Evolutionary conservation across 2,329 filamentous ascomycete species (phyloP), one percentile per base, ranked within the genome.

Genomic region (Fusarium sp.): DNA sequence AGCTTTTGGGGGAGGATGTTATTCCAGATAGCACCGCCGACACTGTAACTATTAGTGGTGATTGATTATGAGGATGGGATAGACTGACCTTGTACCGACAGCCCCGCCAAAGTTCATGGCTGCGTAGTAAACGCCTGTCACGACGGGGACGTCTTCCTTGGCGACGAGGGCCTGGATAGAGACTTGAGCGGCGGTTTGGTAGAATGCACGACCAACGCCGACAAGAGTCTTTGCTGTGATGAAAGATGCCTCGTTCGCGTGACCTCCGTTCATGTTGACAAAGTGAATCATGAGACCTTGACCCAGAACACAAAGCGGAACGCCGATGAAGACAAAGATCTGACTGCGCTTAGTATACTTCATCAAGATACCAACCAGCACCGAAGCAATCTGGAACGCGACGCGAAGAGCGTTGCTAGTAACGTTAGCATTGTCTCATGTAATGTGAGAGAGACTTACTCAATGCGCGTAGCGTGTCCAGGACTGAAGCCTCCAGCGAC

Each of bases 11-110:
- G 78, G 6, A 81, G 77, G 7, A 78, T 70, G 17, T 77, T 76
- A 48, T 79, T 79, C 82, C 82, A 83, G 38, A 83, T 83, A 15
- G 81, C 82, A 3, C 82, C 82, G 11, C 80, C 78, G 11, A 83
- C 79, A 35, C 80, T 83, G 20, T 6, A 15, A 10, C 2, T 15
- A 24, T 76, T 17, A 76, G 63, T 8, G 33, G 6, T 1, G 1
- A 14, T 38, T 22, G 1, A 4, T 1, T 3, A 1, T 6, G 9
- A 26, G 2, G 14, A 33, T 4, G 3, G 12, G 3, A 11, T 18
- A 3, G 7, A 55, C 48, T 60, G 2, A 79, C 78, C 78, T 79
- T 0, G 80, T 82, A 6, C 81, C 81, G 44, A 82, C 72, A 6
- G 76, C 76, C 39, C 60, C 63, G 18, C 82, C 62, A 60, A 82